Conservation (phyloP, 495 filamentous ascomycete genomes). For the Penicillium manginii region DNA sequence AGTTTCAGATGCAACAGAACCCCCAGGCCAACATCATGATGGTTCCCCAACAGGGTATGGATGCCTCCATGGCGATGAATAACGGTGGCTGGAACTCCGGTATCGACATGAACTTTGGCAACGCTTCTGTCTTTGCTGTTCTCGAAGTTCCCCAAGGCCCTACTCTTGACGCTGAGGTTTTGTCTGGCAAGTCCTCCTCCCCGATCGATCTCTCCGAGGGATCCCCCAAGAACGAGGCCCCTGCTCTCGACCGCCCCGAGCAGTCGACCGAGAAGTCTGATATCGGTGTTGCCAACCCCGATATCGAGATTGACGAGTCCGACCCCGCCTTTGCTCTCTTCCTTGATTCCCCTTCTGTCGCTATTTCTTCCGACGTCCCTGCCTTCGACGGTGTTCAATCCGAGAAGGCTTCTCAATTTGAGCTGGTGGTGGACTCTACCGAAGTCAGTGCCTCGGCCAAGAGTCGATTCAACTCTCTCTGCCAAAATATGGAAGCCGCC, state of each 20-base stretch:
- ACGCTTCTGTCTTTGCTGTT: constrained; percentile 81
- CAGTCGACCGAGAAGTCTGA: constrained; percentile 35
- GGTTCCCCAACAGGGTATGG: constrained; percentile 73
- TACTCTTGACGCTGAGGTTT: constrained; percentile 58
- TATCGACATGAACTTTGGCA: constrained; percentile 60
- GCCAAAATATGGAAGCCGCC: constrained; percentile 53
- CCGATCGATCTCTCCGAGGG: constrained; percentile 42
- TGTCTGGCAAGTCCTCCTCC: constrained; percentile 69
- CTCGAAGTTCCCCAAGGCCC: constrained; percentile 73
- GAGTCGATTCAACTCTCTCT: constrained; percentile 48
- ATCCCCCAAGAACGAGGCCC: constrained; percentile 54
- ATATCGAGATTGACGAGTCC: constrained; percentile 60
- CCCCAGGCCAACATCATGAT: constrained; percentile 70
- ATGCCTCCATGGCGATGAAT: constrained; percentile 58
- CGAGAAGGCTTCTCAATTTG: constrained; percentile 62
- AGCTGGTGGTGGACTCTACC: constrained; percentile 61
- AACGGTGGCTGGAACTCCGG: constrained; percentile 29
- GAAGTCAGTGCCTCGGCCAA: constrained; percentile 33
- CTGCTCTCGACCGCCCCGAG: constrained; percentile 48
- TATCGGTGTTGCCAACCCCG: constrained; percentile 40
- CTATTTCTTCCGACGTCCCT: constrained; percentile 25
- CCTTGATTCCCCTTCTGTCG: constrained; percentile 43
- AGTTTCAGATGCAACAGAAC: constrained; percentile 62
- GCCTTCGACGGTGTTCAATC: constrained; percentile 58
- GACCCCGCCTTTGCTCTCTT: constrained; percentile 65